These are phyloP conservation scores for Notholithocarpus densiflorus DNA, from an alignment of 306 rosid genomes.

Conservation along the genomic window DNA sequence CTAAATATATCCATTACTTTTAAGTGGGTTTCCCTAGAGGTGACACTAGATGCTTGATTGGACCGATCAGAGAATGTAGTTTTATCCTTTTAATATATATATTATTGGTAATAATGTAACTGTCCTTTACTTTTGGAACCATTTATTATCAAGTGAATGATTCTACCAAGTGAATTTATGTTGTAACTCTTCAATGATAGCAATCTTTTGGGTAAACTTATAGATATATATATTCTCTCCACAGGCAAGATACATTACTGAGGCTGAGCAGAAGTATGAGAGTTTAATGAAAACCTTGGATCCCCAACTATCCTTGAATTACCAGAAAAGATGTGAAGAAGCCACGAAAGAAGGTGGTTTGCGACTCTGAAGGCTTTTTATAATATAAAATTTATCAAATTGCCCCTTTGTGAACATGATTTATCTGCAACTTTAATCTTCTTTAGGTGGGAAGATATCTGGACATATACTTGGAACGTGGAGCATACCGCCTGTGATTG, in stretches of 20 bases:
- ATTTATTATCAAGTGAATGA: background rate
- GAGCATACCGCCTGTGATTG: slow-evolving; percentile 72
- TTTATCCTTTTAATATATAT: background rate
- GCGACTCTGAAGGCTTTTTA: slow-evolving; percentile 1
- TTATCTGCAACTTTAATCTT: slow-evolving; percentile 6
- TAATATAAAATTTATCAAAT: background rate
- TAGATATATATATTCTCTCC: slow-evolving; percentile 9
- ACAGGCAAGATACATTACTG: slow-evolving; percentile 75
- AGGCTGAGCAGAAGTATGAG: slow-evolving; percentile 77
- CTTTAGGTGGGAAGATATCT: slow-evolving; percentile 69
- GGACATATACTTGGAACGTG: slow-evolving; percentile 75
- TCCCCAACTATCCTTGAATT: slow-evolving; percentile 58
- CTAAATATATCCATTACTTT: too few relatives aligned
- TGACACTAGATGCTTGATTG: background rate
- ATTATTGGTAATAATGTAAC: too few relatives aligned
- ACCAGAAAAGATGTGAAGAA: slow-evolving; percentile 83
- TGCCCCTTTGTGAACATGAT: background rate
- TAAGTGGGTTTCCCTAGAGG: too few relatives aligned
- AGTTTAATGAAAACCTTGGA: slow-evolving; percentile 53
- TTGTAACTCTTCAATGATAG: too few relatives aligned
- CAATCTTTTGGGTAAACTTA: background rate
- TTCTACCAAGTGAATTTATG: background rate
- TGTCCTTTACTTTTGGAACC: background rate
- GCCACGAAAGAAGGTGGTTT: slow-evolving; percentile 85
- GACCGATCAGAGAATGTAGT: background rate